A percentile compares a stretch with the other conserved stretches of the same genome.
phyloP scores from a whole-genome alignment of 2,329 filamentous ascomycete species.

The Drechslerella dactyloides region DNA sequence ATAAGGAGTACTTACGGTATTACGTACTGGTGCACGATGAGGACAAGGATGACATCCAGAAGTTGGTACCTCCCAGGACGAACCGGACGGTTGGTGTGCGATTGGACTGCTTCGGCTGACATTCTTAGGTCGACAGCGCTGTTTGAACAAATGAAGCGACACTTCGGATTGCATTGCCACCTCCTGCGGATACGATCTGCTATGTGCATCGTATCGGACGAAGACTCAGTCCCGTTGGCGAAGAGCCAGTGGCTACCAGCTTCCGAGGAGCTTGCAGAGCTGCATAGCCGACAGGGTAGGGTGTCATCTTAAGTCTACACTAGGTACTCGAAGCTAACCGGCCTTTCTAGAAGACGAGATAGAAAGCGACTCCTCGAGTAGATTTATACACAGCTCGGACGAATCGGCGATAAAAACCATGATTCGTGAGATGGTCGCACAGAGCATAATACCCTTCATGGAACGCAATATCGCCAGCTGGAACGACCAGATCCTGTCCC shows the following conservation, averaged over 20 bases:
- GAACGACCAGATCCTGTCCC: constrained; percentile 96
- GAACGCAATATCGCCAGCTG: constrained; percentile 87
- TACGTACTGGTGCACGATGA: constrained; percentile 97
- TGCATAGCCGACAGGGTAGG: constrained; percentile 62
- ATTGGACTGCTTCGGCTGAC: constrained; percentile 41
- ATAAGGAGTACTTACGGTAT: constrained; percentile 90
- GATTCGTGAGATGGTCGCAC: constrained; percentile 90
- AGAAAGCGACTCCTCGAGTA: constrained; percentile 73
- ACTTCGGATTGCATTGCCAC: constrained; percentile 94
- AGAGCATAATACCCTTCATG: constrained; percentile 95
- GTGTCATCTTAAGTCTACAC: constrained; percentile 4
- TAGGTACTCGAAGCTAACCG: neutral
- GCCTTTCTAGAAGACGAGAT: constrained; percentile 66
- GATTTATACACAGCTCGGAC: constrained; percentile 90
- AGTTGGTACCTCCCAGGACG: constrained; percentile 57
- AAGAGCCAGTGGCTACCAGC: constrained; percentile 88
- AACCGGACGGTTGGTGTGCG: constrained; percentile 1
- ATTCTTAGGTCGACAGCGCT: constrained; percentile 71
- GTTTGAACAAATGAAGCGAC: constrained; percentile 99
- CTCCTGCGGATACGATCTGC: constrained; percentile 82
- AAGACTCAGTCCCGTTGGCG: constrained; percentile 83
- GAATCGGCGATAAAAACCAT: constrained; percentile 85
- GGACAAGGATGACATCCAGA: constrained; percentile 87
- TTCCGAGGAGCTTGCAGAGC: constrained; percentile 78
- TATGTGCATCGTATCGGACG: constrained; percentile 85